A percentile compares a stretch with the other conserved stretches of the same genome.
These are phyloP conservation scores for Fusarium sp. DNA, from an alignment of 2,329 filamentous ascomycete genomes.

Conservation along the genomic window DNA sequence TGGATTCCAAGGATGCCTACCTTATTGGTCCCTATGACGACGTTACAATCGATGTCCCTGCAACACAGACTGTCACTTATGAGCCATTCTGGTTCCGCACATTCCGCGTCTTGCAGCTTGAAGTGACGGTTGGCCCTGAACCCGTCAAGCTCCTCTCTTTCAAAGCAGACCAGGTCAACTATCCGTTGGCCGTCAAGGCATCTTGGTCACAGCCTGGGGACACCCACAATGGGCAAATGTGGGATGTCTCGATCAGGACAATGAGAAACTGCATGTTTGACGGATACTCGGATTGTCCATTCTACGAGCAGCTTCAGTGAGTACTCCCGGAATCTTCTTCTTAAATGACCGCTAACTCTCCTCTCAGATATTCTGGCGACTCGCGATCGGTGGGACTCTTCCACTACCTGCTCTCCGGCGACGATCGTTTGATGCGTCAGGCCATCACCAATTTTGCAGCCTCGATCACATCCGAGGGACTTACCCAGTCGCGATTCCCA, in stretches of 20 bases:
- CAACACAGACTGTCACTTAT: constrained; percentile 1
- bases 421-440: constrained; percentile 49
- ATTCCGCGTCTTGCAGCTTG: constrained; percentile 23
- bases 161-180: constrained; percentile 15
- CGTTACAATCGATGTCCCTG: constrained; percentile 3
- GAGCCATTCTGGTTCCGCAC: constrained; percentile 40
- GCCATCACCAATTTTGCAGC: constrained; percentile 46
- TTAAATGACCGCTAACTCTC: not conserved
- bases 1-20: constrained; percentile 13
- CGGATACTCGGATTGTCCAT: constrained; percentile 51
- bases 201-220: constrained; percentile 11
- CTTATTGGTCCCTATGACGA: constrained; percentile 26
- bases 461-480: constrained; percentile 43
- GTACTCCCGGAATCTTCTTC: constrained; percentile 21
- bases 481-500: constrained; percentile 52
- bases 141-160: constrained; percentile 13
- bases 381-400: constrained; percentile 45
- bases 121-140: constrained; percentile 15
- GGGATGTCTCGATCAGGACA: constrained; percentile 40
- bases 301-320: constrained; percentile 52
- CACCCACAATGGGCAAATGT: constrained; percentile 29
- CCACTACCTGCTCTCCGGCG: constrained; percentile 47
- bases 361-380: constrained; percentile 24
- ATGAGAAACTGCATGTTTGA: constrained; percentile 47
- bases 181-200: constrained; percentile 24